A percentile compares a stretch with the other conserved stretches of the same genome.
These are phyloP conservation scores for Monascus purpureus DNA, from an alignment of 495 filamentous ascomycete species.

Conservation along the genomic window DNA sequence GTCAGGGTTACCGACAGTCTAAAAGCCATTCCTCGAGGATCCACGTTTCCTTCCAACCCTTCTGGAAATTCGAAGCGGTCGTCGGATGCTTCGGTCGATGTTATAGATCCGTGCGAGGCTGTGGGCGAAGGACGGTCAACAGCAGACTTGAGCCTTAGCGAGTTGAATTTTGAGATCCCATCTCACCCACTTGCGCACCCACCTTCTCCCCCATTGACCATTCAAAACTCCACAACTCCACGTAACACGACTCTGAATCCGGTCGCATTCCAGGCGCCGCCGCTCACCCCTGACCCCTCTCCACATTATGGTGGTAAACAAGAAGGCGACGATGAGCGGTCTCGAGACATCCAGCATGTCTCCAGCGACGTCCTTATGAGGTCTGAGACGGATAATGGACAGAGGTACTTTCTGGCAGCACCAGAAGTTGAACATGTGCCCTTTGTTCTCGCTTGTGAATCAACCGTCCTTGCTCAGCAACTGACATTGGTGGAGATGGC, in stretches of 20 bases:
- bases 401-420: slow-evolving; percentile 3
- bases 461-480: slow-evolving; percentile 80
- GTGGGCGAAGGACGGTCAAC: slow-evolving; percentile 20
- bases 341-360: slow-evolving; percentile 18
- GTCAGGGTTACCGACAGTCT: slow-evolving; percentile 47
- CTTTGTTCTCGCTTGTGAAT: slow-evolving; percentile 85
- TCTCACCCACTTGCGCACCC: slow-evolving; percentile 57
- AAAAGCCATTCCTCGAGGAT: slow-evolving; percentile 32
- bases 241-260: slow-evolving; percentile 24
- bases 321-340: slow-evolving; percentile 5
- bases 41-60: slow-evolving; percentile 26
- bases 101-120: slow-evolving; percentile 36
- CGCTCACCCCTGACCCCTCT: slow-evolving; percentile 38
- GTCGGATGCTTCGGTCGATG: slow-evolving; percentile 64
- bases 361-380: slow-evolving; percentile 24
- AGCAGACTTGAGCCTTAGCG: slow-evolving; percentile 21
- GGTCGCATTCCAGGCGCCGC: slow-evolving; percentile 27
- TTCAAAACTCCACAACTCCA: slow-evolving; percentile 41
- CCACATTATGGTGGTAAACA: slow-evolving; percentile 17
- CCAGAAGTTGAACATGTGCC: slow-evolving; percentile 51
- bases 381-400: slow-evolving; percentile 17
- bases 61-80: slow-evolving; percentile 34
- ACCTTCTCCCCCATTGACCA: slow-evolving; percentile 67
- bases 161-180: slow-evolving; percentile 38
- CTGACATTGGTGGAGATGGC: slow-evolving; percentile 94